Conservation (phyloP, 116 monocot genomes). For the Dioscorea cayenensis region DNA sequence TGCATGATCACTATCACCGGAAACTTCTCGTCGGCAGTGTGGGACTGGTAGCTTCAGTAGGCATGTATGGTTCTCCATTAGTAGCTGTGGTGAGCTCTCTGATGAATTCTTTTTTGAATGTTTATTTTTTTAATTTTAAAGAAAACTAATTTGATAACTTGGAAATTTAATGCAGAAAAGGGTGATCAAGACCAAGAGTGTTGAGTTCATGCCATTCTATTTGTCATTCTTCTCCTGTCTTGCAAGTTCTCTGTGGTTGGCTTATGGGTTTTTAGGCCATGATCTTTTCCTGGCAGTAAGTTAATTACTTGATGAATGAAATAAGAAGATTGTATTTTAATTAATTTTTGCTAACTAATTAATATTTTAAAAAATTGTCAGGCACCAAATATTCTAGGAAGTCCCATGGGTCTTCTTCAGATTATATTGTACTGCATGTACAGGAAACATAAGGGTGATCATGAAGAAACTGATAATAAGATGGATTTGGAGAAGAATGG, state of each 20-base stretch:
- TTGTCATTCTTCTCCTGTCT: conserved; percentile 64
- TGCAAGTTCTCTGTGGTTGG: conserved; percentile 60
- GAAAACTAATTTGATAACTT: neutral
- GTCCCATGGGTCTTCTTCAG: conserved; percentile 63
- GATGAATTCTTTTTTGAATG: too few relatives aligned
- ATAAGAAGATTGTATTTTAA: neutral
- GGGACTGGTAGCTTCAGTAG: conserved; percentile 45
- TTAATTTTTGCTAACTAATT: neutral
- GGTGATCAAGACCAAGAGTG: conserved; percentile 58
- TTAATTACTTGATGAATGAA: neutral
- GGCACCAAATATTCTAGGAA: conserved; percentile 65
- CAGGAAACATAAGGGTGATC: conserved; percentile 19
- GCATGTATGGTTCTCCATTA: conserved; percentile 54
- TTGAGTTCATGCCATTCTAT: conserved; percentile 77
- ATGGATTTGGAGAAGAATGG: conserved; percentile 27
- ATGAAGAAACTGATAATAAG: conserved; percentile 6
- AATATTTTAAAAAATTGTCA: conserved; percentile 15
- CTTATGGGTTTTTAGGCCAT: conserved; percentile 42
- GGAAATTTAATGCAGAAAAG: conserved; percentile 37
- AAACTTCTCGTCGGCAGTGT: conserved; percentile 51
- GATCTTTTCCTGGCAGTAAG: conserved; percentile 64
- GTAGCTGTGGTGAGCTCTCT: conserved; percentile 44
- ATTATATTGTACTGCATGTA: conserved; percentile 55
- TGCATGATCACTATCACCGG: conserved; percentile 42
- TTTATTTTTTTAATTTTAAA: neutral